Base-by-base conservation (phyloP, 306 rosid genomes). In the Dryas drummondii region DNA sequence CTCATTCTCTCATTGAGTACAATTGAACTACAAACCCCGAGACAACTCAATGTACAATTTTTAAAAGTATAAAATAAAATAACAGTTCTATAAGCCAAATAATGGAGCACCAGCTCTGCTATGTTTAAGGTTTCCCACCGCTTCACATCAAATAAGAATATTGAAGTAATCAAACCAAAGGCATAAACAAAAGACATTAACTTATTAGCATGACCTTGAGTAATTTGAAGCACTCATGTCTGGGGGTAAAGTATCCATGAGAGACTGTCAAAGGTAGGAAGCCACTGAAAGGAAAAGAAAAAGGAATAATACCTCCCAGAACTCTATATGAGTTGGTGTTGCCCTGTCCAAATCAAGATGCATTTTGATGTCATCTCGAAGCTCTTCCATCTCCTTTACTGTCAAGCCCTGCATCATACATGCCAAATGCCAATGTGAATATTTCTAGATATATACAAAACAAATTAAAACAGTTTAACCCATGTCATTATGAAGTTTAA, bases 301-400 rank as follows among this genome's bases (percentile, higher is more conserved):
- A 71, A 71, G 44, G 46, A 48, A 51, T 68, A 40, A 51, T 89
- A 91, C 98, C 99, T 96, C 97, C 98, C 98, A 96, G 78, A 86
- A 96, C 82, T 89, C 91, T 49, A 87, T 91, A 79, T 96, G 99
- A 22, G 97, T 92, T 54, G 91, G 92, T 5, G 99, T 96, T 46
- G 88, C 87, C 85, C 98, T 87, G 81, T 96, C 99, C 88, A 96
- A 84, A 80, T 89, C 99, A 79, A 96, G 90, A 90, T 96, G 98
- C 99, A 96, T 92, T 87, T 96, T 96, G 74, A 92, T 92, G 83
- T 96, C 99, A 50, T 96, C 99, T 49, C 91, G 96, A 61, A 96
- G 98, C 84, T 92, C 97, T 44, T 86, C 92, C 96, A 90, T 96
- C 80, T 96, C 98, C 80, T 92, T 90, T 50, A 86, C 99, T 22